phyloP scores from a whole-genome alignment of 352 stramenopile species.

The Phytopythium ostracodes region DNA sequence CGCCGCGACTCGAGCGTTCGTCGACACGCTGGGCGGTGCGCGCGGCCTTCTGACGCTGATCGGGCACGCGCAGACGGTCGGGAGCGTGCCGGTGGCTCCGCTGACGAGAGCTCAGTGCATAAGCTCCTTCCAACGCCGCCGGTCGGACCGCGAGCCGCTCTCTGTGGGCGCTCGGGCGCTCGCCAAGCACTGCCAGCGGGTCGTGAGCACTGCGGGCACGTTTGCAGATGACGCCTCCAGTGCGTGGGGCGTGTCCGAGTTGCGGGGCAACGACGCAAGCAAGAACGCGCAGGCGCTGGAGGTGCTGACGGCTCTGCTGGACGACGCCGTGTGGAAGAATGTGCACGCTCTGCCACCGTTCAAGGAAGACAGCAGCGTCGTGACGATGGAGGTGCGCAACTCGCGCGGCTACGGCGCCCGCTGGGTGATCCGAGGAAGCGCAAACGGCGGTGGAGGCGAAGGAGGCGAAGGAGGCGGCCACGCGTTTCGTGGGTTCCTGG shows the following conservation, averaged over 20 bases:
- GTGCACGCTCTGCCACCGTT: slow-evolving; percentile 58
- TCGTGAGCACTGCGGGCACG: neutral
- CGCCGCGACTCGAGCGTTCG: slow-evolving; percentile 16
- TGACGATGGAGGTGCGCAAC: slow-evolving; percentile 72
- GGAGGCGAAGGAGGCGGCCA: neutral
- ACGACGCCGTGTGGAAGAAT: slow-evolving; percentile 73
- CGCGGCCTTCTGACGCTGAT: slow-evolving; percentile 63
- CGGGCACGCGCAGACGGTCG: slow-evolving; percentile 58
- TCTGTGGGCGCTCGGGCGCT: slow-evolving; percentile 71
- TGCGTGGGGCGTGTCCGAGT: slow-evolving; percentile 49
- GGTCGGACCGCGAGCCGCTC: slow-evolving; percentile 40
- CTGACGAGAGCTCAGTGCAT: slow-evolving; percentile 58
- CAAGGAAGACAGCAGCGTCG: slow-evolving; percentile 29
- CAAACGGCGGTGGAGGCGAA: slow-evolving; percentile 7
- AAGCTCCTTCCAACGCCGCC: slow-evolving; percentile 35
- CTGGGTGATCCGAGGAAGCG: slow-evolving; percentile 47
- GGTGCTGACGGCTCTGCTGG: slow-evolving; percentile 51
- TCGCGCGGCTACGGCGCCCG: slow-evolving; percentile 64
- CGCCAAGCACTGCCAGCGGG: slow-evolving; percentile 73
- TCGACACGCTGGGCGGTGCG: slow-evolving; percentile 41
- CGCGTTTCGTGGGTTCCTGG: slow-evolving; percentile 77
- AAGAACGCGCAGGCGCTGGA: slow-evolving; percentile 59
- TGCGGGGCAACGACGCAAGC: slow-evolving; percentile 57
- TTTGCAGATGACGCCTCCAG: slow-evolving; percentile 21
- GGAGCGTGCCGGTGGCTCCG: slow-evolving; percentile 40